Evolutionary conservation across 2,329 filamentous ascomycete genomes (phyloP).

Genomic region (Daldinia eschscholtzii): DNA sequence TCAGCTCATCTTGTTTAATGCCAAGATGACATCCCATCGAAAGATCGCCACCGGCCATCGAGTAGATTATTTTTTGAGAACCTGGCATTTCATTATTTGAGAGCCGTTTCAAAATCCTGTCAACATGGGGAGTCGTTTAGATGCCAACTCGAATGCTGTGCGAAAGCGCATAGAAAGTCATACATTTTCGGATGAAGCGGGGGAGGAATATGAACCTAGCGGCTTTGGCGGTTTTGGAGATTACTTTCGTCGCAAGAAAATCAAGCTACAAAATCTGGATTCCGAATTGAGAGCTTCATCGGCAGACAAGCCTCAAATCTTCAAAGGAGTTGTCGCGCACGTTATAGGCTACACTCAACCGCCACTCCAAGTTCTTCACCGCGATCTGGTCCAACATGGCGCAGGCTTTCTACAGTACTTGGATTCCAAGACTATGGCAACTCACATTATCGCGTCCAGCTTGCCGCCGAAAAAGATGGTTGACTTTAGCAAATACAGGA

Average conservation of each 20-base stretch:
- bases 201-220: slow-evolving; percentile 91
- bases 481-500: slow-evolving; percentile 87
- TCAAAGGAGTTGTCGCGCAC: slow-evolving; percentile 90
- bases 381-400: slow-evolving; percentile 90
- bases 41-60: slow-evolving; percentile 37
- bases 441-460: slow-evolving; percentile 92
- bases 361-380: slow-evolving; percentile 87
- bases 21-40: slow-evolving; percentile 42
- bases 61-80: slow-evolving; percentile 24
- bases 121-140: slow-evolving; percentile 70
- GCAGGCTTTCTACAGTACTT: slow-evolving; percentile 95
- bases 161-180: slow-evolving; percentile 74
- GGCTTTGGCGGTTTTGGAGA: slow-evolving; percentile 90
- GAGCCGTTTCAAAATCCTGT: not conserved
- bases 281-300: slow-evolving; percentile 79
- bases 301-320: slow-evolving; percentile 81
- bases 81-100: slow-evolving; percentile 9
- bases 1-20: not conserved
- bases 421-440: slow-evolving; percentile 93
- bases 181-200: slow-evolving; percentile 82
- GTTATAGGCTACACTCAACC: slow-evolving; percentile 98
- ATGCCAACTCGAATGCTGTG: slow-evolving; percentile 72
- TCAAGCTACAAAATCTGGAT: slow-evolving; percentile 96
- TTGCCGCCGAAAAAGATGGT: slow-evolving; percentile 93
- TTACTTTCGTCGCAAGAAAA: slow-evolving; percentile 95